phyloP scores from a whole-genome alignment of 352 stramenopile genomes.

The Phytophthora crassamura region DNA sequence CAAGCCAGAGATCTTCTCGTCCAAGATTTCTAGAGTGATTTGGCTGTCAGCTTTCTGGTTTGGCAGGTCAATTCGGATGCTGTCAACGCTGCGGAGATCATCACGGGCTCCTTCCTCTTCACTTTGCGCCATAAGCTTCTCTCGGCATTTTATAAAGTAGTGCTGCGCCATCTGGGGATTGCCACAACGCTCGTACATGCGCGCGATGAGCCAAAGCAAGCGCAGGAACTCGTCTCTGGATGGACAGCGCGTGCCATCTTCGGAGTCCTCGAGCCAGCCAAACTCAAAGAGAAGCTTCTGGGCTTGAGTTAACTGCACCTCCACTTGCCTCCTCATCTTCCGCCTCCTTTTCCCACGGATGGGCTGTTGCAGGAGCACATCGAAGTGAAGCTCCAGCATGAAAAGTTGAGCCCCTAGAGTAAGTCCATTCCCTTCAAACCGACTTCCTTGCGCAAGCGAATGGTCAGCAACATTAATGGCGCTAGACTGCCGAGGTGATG shows the following conservation, averaged over 20 bases:
- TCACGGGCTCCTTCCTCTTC: constrained; percentile 3
- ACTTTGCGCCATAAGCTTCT: constrained; percentile 26
- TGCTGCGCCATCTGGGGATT: constrained; percentile 54
- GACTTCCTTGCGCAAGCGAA: constrained; percentile 29
- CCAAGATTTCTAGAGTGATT: constrained; percentile 50
- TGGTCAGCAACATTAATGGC: constrained; percentile 29
- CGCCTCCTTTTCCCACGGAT: constrained; percentile 29
- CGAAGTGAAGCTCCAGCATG: constrained; percentile 66
- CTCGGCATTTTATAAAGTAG: constrained; percentile 64
- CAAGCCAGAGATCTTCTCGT: constrained; percentile 57
- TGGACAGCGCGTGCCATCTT: constrained; percentile 12
- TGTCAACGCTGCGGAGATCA: neutral
- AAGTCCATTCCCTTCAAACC: constrained; percentile 42
- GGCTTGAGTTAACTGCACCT: constrained; percentile 34
- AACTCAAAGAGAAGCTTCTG: constrained; percentile 56
- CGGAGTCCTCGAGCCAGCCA: constrained; percentile 44
- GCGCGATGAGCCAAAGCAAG: constrained; percentile 66
- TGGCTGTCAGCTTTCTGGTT: constrained; percentile 51
- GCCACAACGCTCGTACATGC: constrained; percentile 52
- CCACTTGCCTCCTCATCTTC: constrained; percentile 31
- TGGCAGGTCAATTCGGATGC: constrained; percentile 39
- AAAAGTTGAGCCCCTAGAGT: constrained; percentile 53
- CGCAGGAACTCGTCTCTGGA: constrained; percentile 36
- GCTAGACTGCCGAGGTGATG: constrained; percentile 8
- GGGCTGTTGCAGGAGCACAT: constrained; percentile 45